These are phyloP conservation scores for Harringtonia lauricola DNA, from an alignment of 2,329 filamentous ascomycete genomes.

Conservation along the genomic window DNA sequence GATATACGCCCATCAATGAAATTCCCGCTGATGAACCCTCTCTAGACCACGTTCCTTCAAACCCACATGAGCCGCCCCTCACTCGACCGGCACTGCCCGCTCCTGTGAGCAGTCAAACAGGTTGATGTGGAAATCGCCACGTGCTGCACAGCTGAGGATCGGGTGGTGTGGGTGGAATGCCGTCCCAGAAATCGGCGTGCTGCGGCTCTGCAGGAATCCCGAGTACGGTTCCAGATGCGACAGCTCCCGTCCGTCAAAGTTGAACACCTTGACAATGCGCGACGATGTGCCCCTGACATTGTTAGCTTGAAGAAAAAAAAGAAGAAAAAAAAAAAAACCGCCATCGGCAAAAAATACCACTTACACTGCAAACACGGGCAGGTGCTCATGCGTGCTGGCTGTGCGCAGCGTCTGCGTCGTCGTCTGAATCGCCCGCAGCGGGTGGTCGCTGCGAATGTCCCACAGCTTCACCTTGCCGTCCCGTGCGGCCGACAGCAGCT, in stretches of 20 bases:
- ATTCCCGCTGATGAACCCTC: no score
- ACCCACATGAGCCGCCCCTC: no score
- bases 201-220: constrained; percentile 71
- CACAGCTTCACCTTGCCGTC: constrained; percentile 92
- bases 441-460: constrained; percentile 83
- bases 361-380: constrained; percentile 90
- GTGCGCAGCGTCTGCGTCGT: constrained; percentile 72
- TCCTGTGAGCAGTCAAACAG: constrained; percentile 54
- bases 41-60: no score
- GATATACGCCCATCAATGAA: background rate
- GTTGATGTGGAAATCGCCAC: constrained; percentile 84
- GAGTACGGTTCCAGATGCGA: constrained; percentile 84
- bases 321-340: background rate
- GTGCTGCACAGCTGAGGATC: constrained; percentile 76
- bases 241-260: constrained; percentile 69
- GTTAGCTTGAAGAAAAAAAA: constrained; percentile 16
- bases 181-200: constrained; percentile 74
- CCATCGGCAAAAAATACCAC: constrained; percentile 23
- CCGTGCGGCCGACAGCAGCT: constrained; percentile 79
- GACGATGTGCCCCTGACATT: constrained; percentile 66
- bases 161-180: constrained; percentile 94
- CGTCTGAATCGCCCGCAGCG: constrained; percentile 61
- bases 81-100: constrained; percentile 5
- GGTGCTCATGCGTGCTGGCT: constrained; percentile 87
- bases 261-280: constrained; percentile 86